Evolutionary conservation across 306 rosid genomes (phyloP), one percentile per base, ranked within the genome.

Genomic region (Cucumis melo): DNA sequence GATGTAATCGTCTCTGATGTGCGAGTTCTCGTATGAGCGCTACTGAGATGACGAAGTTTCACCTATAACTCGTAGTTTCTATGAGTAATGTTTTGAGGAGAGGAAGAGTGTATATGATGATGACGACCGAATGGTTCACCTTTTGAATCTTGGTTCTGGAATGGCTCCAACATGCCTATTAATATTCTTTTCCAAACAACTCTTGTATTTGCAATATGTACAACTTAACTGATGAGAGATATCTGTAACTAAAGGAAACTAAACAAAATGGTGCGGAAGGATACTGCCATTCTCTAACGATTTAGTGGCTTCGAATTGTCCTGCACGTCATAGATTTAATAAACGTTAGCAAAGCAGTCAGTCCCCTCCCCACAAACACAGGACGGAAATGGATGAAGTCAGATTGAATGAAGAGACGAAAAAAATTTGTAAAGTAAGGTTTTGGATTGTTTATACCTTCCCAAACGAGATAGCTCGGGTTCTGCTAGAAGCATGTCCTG

Each of bases 401-500:
- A 70, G 21, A 70, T 39, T 7, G 7, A 42, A 16, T 7, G 56
- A 62, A 8, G 4, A 62, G 23, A 13, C 13, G 21, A 36, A 4
- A 61, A 24, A 6, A 21, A 12, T 27, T 6, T 4, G 19, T 14
- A 23, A 62, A 54, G 82, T 62, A 8, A 50, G 78, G 78, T 44
- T 44, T 13, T 21, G 64, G 75, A 57, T 50, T 72, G 54, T 85
- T 50, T 72, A 48, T 85, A 80, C 98, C 98, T 91, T 87, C 96
- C 98, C 78, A 94, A 79, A 73, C 83, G 89, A 57, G 91, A 80
- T 59, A 94, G 90, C 86, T 94, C 98, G 6, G 97, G 97, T 77
- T 94, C 98, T 38, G 86, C 95, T 77, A 91, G 81, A 80, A 91
- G 92, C 91, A 91, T 78, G 79, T 88, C 97, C 83, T 91, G 92